Base-by-base conservation (phyloP, 1,139 yeast species). In the Debaryomyces udenii region DNA sequence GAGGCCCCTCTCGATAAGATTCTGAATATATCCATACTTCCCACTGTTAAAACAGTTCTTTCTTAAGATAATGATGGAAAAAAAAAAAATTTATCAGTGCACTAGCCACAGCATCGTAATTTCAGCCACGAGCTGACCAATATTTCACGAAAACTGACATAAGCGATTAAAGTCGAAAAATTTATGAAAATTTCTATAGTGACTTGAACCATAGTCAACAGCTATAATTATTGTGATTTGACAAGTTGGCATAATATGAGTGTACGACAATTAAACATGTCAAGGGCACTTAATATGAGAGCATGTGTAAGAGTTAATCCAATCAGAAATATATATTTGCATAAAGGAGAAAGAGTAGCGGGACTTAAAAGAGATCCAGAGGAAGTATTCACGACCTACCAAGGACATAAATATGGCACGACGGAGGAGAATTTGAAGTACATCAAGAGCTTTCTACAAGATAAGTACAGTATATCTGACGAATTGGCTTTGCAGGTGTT, bases 1-100 rank as follows among this genome's bases (percentile, higher is more conserved):
- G 82, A 74, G 0, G 97, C 96, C 15, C 98, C 98, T 57, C 97
- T 73, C 1, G 90, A 75, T 38, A 93, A 74, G 3, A 93, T 82
- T 54, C 89, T 75, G 61, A 93, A 91, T 49, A 91, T 85, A 68
- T 93, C 99, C 99, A 93, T 91, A 14, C 17, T 50, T 11, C 15
- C 6, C 9, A 11, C 16, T 14, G 30, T 13, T 13, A 9, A 6
- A 6, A 27, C 5, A 27, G 9, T 5, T 13, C 30, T 13, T 27
- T 9, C 6, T 9, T 6, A 9, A 6, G 5, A 13, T 27, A 20
- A 7, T 6, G 22, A 6, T 6, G 17, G 17, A 15, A 20, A 17
- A 14, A 28, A 38, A 38, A 34, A 39, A 39, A 39, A 33, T 37
- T 32, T 26, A 27, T 40, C 14, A 22, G 17, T 14, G 35, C 37